Base-by-base conservation (phyloP, 371 early-diverging fungal genomes). In the Syncephalastrum contaminatum region DNA sequence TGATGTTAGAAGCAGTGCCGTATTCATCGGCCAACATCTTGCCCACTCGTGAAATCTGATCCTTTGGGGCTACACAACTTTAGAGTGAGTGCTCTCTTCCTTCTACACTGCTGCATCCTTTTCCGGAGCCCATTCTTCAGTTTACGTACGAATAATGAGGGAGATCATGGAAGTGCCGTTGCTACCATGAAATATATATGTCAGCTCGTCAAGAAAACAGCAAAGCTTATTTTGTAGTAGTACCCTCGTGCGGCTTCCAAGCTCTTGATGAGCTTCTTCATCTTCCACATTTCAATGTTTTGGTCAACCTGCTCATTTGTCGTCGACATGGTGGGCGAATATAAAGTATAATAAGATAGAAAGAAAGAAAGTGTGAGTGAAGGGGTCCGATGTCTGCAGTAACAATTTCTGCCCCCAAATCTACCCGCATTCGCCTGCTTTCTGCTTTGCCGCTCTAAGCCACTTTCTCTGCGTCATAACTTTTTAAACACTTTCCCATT, bases 1-100 rank as follows among this genome's bases (percentile, higher is more conserved):
- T 99, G 75, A 99, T 99, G 85, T 99, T 99, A 68, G 99, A 96
- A n/a, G 99, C 99, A 22, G 99, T 99, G 56, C 99, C 99, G 72
- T 97, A 96, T 87, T 99, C 99, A 72, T 96, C 99, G 30, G 98
- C 94, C 74, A 99, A 87, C 97, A 99, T 97, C 70, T 92, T 94
- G 40, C 86, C 80, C 13, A 90, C 87, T 65, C 89, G 89, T 4
- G 97, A 84, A 58, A 99, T 89, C 75, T 99, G 99, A 80, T 95
- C 95, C 81, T 90, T 84, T 66, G 99, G 96, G 66, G 90, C 81
- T 81, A 53, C 36, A 24, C 3, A 51, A 27, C 10, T 12, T 16
- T 18, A 51, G 19, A 36, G 51, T 21, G n/a, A 24, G 27, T 10
- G 36, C 36, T 30, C 36, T 30, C 24, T 25, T 3, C 7, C 25